A percentile compares a stretch with the other conserved stretches of the same genome.
Conservation (phyloP, 129 eudicot genomes). For the carrot (Daucus carota) region DNA sequence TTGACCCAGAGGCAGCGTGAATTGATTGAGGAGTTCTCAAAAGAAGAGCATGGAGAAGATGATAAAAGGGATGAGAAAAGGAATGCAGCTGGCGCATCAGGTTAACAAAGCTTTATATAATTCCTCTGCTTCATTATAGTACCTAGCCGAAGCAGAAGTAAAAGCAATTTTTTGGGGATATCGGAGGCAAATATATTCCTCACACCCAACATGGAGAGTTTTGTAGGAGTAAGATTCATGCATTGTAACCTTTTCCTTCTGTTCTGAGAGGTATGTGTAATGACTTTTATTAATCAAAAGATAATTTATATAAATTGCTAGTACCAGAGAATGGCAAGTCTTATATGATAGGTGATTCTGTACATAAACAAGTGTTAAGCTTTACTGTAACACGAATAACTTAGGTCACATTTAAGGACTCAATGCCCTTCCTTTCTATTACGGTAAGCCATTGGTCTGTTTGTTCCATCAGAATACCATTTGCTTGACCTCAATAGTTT, state of each 20-base stretch:
- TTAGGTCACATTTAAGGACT: not conserved
- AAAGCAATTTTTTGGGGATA: slow-evolving; percentile 4
- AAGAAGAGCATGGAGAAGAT: slow-evolving; percentile 53
- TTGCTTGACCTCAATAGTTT: not conserved
- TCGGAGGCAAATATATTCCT: not conserved
- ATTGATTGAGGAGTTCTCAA: slow-evolving; percentile 58
- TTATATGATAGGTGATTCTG: not conserved
- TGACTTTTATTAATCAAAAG: not conserved
- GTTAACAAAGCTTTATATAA: slow-evolving; percentile 14
- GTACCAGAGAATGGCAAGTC: not conserved
- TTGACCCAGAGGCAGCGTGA: slow-evolving; percentile 64
- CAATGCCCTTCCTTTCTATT: not conserved
- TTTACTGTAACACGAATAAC: not conserved
- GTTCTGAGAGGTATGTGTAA: slow-evolving; percentile 12
- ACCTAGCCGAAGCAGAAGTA: not conserved
- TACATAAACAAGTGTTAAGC: too few species aligned
- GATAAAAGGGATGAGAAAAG: slow-evolving; percentile 38
- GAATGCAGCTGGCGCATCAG: slow-evolving; percentile 79
- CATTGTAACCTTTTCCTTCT: slow-evolving; percentile 4
- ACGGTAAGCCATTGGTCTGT: not conserved
- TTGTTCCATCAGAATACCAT: not conserved
- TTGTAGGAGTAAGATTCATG: slow-evolving; percentile 11
- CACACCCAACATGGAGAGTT: slow-evolving; percentile 6
- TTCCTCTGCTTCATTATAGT: not conserved
- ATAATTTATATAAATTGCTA: not conserved